Evolutionary conservation across 2,329 filamentous ascomycete genomes (phyloP).

Genomic region (Bipolaris cookei): DNA sequence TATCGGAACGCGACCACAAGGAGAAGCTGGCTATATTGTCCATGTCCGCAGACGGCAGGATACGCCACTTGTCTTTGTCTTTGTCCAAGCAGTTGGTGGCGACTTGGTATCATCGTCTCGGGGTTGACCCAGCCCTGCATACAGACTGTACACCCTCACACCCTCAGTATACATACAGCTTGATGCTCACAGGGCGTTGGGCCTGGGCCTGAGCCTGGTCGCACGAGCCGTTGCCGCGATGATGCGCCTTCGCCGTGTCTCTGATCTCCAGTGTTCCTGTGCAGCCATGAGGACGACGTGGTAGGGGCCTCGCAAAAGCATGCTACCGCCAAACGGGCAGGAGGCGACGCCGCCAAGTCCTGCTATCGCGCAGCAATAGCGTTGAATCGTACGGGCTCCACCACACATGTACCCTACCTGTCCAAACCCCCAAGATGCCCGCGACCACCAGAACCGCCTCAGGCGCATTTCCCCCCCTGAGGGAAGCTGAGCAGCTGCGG

Average conservation of each 20-base stretch:
- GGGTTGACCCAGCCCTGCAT: too few relatives aligned
- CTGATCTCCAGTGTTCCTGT: background rate
- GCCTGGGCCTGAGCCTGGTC: too few relatives aligned
- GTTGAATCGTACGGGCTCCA: conserved; percentile 9
- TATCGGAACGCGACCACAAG: conserved; percentile 3
- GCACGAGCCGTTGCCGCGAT: background rate
- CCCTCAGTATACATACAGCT: background rate
- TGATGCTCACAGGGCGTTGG: background rate
- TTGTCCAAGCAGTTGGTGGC: too few relatives aligned
- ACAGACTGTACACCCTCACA: background rate
- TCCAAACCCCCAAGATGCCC: background rate
- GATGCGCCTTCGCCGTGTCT: background rate
- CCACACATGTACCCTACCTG: conserved; percentile 8
- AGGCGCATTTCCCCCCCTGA: conserved; percentile 7
- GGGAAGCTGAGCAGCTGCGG: conserved; percentile 14
- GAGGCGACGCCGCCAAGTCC: conserved; percentile 21
- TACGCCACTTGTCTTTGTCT: too few relatives aligned
- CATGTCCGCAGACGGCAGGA: too few relatives aligned
- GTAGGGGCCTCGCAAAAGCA: conserved; percentile 7
- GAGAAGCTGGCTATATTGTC: too few relatives aligned
- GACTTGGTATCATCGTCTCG: too few relatives aligned
- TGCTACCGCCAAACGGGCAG: conserved; percentile 22
- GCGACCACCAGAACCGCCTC: background rate
- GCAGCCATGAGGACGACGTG: conserved; percentile 2
- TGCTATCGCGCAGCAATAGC: conserved; percentile 15